These are phyloP conservation scores for Cylindricascospora bacillispora DNA, from an alignment of 1,139 yeast species.

Conservation along the genomic window DNA sequence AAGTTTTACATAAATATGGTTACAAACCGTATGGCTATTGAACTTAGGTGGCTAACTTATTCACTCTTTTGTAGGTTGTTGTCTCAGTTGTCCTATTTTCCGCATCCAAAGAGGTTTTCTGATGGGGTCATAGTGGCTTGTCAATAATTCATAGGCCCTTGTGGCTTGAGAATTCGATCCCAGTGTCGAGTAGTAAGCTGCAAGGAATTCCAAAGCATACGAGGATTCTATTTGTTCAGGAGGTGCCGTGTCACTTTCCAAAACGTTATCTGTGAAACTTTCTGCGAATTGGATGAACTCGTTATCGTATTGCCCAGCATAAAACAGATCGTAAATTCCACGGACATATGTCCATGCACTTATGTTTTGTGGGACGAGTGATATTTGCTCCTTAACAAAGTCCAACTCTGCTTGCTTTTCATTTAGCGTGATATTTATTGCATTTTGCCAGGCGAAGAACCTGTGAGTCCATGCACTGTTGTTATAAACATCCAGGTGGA, in stretches of 20 bases:
- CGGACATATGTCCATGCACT: conserved; percentile 78
- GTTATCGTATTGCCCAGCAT: conserved; percentile 18
- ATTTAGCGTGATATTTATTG: conserved; percentile 8
- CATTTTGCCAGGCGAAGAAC: conserved; percentile 35
- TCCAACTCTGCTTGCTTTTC: conserved; percentile 30
- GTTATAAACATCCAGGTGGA: conserved; percentile 60
- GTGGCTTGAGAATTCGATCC: conserved; percentile 27
- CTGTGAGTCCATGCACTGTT: conserved; percentile 94
- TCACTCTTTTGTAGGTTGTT: too few species aligned
- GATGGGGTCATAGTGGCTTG: conserved; percentile 49
- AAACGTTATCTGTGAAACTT: conserved; percentile 28
- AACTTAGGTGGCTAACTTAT: too few species aligned
- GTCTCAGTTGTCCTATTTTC: conserved; percentile 10
- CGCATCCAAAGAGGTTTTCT: conserved; percentile 53
- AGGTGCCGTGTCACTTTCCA: conserved; percentile 11
- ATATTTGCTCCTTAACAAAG: conserved; percentile 37
- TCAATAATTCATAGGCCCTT: conserved; percentile 37
- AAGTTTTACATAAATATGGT: too few species aligned
- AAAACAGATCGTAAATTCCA: conserved; percentile 40
- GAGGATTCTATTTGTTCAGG: conserved; percentile 33
- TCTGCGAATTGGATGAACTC: conserved; percentile 36
- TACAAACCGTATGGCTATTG: too few species aligned
- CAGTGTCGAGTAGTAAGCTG: conserved; percentile 33
- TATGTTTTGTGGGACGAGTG: conserved; percentile 63
- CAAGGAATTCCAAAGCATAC: conserved; percentile 57